A percentile compares a stretch with the other conserved stretches of the same genome.
These are phyloP conservation scores for Penicillium ochrochloron DNA, from an alignment of 495 filamentous ascomycete genomes.

Conservation along the genomic window DNA sequence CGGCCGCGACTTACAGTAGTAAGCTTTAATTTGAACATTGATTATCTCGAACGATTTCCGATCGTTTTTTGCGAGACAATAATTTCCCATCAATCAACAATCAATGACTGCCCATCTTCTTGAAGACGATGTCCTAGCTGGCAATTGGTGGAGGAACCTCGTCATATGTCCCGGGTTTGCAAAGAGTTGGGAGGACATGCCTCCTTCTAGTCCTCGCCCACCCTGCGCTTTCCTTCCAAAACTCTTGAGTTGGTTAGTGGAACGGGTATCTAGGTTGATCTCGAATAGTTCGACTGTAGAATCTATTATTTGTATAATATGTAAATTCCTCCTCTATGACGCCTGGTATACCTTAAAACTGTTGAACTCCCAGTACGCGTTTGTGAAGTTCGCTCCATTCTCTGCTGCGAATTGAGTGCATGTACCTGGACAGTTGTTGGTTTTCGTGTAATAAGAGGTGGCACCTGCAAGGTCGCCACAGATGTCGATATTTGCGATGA, in stretches of 20 bases:
- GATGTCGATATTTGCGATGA: constrained; percentile 44
- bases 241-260: neutral
- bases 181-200: neutral
- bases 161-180: neutral
- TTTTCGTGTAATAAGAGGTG: constrained; percentile 24
- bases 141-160: neutral
- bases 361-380: constrained; percentile 44
- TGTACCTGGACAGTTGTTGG: constrained; percentile 30
- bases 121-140: neutral
- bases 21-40: constrained; percentile 4
- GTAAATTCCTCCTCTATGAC: neutral
- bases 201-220: neutral
- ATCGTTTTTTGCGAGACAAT: too few species aligned
- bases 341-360: constrained; percentile 40
- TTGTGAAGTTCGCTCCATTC: constrained; percentile 30
- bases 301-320: neutral
- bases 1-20: constrained; percentile 11
- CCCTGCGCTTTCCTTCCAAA: neutral
- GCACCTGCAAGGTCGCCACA: constrained; percentile 36
- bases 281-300: neutral
- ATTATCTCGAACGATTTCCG: neutral
- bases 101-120: neutral
- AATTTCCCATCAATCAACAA: neutral
- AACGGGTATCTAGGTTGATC: neutral
- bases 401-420: constrained; percentile 32